A percentile compares a stretch with the other conserved stretches of the same genome.
Evolutionary conservation across 176 grass and related monocot genomes (phyloP).

Genomic region (Calamus simplicifolius): DNA sequence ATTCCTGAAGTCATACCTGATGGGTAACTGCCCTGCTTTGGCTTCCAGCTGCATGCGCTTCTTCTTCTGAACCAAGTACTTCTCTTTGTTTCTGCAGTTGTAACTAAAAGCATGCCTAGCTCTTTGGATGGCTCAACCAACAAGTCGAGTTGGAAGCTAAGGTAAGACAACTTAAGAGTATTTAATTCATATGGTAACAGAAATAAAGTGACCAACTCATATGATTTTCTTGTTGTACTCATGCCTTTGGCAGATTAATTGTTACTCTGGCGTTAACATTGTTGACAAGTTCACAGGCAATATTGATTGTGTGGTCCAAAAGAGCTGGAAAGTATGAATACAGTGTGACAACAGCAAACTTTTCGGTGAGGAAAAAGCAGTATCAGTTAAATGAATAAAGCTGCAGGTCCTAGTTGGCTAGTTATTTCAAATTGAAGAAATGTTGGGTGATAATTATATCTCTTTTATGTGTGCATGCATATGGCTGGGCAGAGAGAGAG

Average conservation of each 20-base stretch:
- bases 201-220: not conserved
- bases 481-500: no score
- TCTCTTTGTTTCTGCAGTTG: slow-evolving; percentile 18
- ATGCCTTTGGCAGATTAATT: slow-evolving; percentile 36
- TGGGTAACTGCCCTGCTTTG: slow-evolving; percentile 1
- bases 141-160: slow-evolving; percentile 82
- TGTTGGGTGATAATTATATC: no score
- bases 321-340: slow-evolving; percentile 87
- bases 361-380: slow-evolving; percentile 47
- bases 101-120: slow-evolving; percentile 17
- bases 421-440: no score
- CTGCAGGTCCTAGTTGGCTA: no score
- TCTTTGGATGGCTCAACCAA: slow-evolving; percentile 23
- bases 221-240: slow-evolving; percentile 3
- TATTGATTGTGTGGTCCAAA: slow-evolving; percentile 89
- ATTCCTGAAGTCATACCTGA: slow-evolving; percentile 1
- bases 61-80: not conserved
- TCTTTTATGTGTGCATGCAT: no score
- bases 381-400: no score
- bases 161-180: slow-evolving; percentile 37
- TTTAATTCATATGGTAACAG: not conserved
- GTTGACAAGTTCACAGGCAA: slow-evolving; percentile 94
- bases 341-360: slow-evolving; percentile 95
- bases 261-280: slow-evolving; percentile 80
- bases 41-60: not conserved